Evolutionary conservation across 2,329 filamentous ascomycete genomes (phyloP), one percentile per base, ranked within the genome.

Genomic region (Xylariaceae sp.): DNA sequence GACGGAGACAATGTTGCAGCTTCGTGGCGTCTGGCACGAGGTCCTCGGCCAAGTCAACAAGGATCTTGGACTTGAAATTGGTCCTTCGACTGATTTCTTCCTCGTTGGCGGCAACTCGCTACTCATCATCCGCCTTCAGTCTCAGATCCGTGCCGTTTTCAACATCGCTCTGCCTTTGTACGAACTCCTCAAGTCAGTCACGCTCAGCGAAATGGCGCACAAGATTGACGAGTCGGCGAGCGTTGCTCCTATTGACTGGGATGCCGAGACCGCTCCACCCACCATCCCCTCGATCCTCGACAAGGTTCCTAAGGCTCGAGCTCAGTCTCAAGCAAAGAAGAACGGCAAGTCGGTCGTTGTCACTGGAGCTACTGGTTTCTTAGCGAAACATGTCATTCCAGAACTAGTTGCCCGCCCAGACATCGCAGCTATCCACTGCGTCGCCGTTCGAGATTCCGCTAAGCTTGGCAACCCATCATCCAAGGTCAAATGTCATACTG

Each of bases 401-500:
- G 16, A n/a, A 4, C 47, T 64, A 0, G 12, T 48, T 3, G 43
- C 11, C 0, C 6, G 46, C 7, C n/a, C 42, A 0, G 28, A 40
- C 3, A 41, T 64, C 2, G 13, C 40, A 5, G 33, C 39, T 5
- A 48, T 64, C 3, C 51, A 60, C 40, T 63, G 62, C 46, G 17
- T 64, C 2, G 60, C 56, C 1, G 51, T 64, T 2, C 52, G 61
- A 11, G 43, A 50, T n/a, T n/a, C 48, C 3, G 19, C 28, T 41
- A 40, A 45, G 13, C 14, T 45, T 19, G 40, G 11, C 16, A 40
- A 16, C 38, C 13, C 36, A 34, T 47, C 42, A 18, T 9, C 19
- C 14, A 71, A 70, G 47, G 49, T 74, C 28, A 22, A 60, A 13
- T n/a, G 36, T 12, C 58, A 75, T 50, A 11, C 40, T 0, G 75